phyloP scores from a whole-genome alignment of 257 asterid genomes.

The Solanum acaule region DNA sequence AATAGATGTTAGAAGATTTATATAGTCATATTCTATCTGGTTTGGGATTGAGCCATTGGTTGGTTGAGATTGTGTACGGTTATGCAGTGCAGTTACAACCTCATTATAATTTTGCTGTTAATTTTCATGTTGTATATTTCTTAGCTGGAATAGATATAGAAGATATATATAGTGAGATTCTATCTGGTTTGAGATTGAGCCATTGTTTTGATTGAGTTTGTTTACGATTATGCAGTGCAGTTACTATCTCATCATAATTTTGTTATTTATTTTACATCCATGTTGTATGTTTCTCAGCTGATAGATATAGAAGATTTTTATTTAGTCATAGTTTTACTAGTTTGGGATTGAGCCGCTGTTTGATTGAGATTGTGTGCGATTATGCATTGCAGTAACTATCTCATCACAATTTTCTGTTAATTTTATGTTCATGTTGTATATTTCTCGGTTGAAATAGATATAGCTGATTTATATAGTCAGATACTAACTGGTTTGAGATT shows the following conservation, averaged over 20 bases:
- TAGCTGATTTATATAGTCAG: not conserved
- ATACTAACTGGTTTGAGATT: not conserved
- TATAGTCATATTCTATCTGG: too few species aligned
- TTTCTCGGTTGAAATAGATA: not conserved
- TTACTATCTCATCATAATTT: not conserved
- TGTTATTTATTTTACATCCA: not conserved
- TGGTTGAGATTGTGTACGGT: not conserved
- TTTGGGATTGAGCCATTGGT: too few species aligned
- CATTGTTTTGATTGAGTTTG: not conserved
- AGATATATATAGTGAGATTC: not conserved
- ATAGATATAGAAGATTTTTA: not conserved
- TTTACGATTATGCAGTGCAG: constrained; percentile 22
- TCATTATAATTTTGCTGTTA: not conserved
- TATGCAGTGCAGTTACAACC: not conserved
- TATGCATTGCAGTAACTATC: not conserved
- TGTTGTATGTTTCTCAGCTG: not conserved
- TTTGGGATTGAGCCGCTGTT: not conserved
- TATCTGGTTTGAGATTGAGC: not conserved
- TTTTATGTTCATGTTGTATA: not conserved
- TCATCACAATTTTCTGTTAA: not conserved
- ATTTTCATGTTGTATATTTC: not conserved
- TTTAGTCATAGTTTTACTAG: not conserved
- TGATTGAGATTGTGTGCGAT: not conserved
- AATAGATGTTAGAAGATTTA: too few species aligned
- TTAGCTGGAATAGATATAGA: not conserved